Evolutionary conservation across 805 yeast genomes (phyloP).

Genomic region (Monosporozyma aerobia): DNA sequence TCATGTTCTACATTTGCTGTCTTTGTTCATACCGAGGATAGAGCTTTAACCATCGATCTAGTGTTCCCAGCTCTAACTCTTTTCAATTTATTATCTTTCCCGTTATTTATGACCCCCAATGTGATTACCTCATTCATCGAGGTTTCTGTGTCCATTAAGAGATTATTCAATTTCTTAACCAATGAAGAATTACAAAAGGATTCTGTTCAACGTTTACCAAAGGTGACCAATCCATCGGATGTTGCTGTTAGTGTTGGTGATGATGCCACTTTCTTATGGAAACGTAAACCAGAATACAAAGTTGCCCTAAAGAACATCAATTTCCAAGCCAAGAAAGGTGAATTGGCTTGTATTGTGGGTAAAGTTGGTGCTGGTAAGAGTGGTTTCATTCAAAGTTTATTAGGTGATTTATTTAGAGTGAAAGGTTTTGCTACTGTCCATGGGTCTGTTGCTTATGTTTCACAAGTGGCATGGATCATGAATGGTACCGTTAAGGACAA

Average conservation of each 20-base stretch:
- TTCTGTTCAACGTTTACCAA: constrained; percentile 41
- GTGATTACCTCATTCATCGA: constrained; percentile 80
- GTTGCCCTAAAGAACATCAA: constrained; percentile 57
- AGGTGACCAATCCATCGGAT: constrained; percentile 51
- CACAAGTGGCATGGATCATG: constrained; percentile 96
- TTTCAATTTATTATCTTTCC: constrained; percentile 83
- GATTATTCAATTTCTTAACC: constrained; percentile 66
- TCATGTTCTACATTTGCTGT: constrained; percentile 83
- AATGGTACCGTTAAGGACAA: constrained; percentile 89
- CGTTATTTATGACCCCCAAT: constrained; percentile 86
- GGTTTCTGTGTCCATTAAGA: constrained; percentile 70
- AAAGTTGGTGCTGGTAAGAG: constrained; percentile 88
- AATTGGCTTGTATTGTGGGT: constrained; percentile 79
- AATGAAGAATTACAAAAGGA: constrained; percentile 77
- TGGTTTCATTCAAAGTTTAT: constrained; percentile 64
- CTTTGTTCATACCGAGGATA: constrained; percentile 50
- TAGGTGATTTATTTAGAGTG: constrained; percentile 74
- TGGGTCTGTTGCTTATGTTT: constrained; percentile 81
- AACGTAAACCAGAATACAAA: constrained; percentile 59
- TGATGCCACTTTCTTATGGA: constrained; percentile 71
- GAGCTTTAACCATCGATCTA: constrained; percentile 76
- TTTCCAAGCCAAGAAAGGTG: constrained; percentile 61
- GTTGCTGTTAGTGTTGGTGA: constrained; percentile 48
- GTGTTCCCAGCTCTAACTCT: constrained; percentile 86
- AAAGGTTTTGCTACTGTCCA: constrained; percentile 62